Base-by-base conservation (phyloP, 352 stramenopile species). In the Sclerospora graminicola region DNA sequence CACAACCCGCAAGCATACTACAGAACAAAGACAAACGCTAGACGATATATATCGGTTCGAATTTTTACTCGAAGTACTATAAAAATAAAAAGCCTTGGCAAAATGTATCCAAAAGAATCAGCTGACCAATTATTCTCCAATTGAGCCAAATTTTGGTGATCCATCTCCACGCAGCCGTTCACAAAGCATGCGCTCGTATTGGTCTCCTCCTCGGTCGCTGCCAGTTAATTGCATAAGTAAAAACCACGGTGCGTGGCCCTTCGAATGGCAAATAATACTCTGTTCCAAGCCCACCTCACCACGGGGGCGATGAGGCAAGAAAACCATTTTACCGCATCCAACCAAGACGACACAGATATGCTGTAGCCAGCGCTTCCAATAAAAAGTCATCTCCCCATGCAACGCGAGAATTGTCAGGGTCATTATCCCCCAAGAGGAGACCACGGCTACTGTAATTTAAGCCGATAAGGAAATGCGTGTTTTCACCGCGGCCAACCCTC, bases 291-390 rank as follows among this genome's bases (percentile, higher is more conserved):
- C 62, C 6, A 48, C 41, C 27, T 78, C 57, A 1, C 57, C 45
- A 13, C 72, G 78, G 15, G 81, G 81, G 18, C 72, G 69, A 46
- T 93, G 81, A 7, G 81, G 81, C 34, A 93, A 51, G 60, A 93
- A 93, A 45, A 93, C 90, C 76, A 89, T 89, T 49, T 89, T 87
- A 21, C 81, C 81, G 38, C 79, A 86, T 18, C 81, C 81, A 14
- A 93, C 69, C n/a, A 93, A 57, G 3, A 90, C 81, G 5, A 93
- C 81, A 33, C 90, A 93, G 42, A 93, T 88, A 93, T 10, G 81
- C 81, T 9, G 81, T 93, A 10, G 81, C 81, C 31, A 93, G 62
- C 18, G 81, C 75, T 48, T 93, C 81, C 11, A 93, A 62, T 39
- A 84, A 71, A 41, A 93, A 75, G 60, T 93, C 81, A 50, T 93